Conservation (phyloP, 2,329 filamentous ascomycete species). For the Aaosphaeria pasadenensis region DNA sequence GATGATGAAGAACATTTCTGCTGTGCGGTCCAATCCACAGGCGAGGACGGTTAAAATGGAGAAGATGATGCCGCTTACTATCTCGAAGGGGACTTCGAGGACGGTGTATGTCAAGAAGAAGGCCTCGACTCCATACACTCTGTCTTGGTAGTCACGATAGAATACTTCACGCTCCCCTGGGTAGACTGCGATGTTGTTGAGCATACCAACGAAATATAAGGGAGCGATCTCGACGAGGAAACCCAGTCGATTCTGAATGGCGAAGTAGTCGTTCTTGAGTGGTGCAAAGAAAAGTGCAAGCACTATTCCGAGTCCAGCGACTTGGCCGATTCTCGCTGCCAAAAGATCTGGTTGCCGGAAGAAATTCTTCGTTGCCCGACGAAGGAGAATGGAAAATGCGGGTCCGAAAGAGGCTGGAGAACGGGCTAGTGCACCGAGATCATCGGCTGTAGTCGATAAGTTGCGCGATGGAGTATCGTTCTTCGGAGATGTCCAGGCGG, state of each 20-base stretch:
- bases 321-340: conserved; percentile 36
- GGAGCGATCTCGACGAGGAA: conserved; percentile 71
- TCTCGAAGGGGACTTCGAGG: conserved; percentile 70
- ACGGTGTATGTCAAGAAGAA: conserved; percentile 70
- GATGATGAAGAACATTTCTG: conserved; percentile 63
- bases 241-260: conserved; percentile 70
- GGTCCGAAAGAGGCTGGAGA: conserved; percentile 59
- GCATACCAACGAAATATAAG: conserved; percentile 73
- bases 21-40: conserved; percentile 62
- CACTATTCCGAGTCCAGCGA: conserved; percentile 35
- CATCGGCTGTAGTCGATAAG: conserved; percentile 62
- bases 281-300: conserved; percentile 62
- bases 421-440: conserved; percentile 66
- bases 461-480: conserved; percentile 45
- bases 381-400: conserved; percentile 66
- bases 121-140: conserved; percentile 67
- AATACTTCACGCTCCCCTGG: conserved; percentile 72
- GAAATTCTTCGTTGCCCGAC: conserved; percentile 64
- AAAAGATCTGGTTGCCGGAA: conserved; percentile 37
- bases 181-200: conserved; percentile 75
- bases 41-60: conserved; percentile 63
- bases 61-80: conserved; percentile 63
- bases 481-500: conserved; percentile 50
- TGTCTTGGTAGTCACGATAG: conserved; percentile 72
- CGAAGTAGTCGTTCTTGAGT: conserved; percentile 64